Percentiles rank a stretch among this genome's conserved stretches.
These are phyloP conservation scores for Exserohilum turcica DNA, from an alignment of 2,329 filamentous ascomycete genomes.

Conservation along the genomic window DNA sequence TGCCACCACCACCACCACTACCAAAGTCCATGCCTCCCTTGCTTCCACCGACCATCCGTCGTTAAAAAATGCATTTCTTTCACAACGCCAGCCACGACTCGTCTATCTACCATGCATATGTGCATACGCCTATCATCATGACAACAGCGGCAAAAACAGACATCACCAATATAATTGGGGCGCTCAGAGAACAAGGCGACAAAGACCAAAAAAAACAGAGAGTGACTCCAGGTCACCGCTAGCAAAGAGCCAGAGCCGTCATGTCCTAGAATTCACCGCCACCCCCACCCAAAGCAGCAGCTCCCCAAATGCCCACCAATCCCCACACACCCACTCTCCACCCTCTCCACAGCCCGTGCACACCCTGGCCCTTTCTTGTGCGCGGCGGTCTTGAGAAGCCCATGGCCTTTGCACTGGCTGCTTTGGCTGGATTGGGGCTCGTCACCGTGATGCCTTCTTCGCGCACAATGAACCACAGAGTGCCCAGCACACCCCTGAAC, in stretches of 20 bases:
- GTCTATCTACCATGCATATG: slow-evolving; percentile 7
- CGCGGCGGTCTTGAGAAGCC: slow-evolving; percentile 47
- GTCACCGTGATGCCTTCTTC: slow-evolving; percentile 71
- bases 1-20: too few species aligned
- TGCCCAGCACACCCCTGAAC: slow-evolving; percentile 86
- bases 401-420: slow-evolving; percentile 32
- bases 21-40: too few species aligned
- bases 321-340: slow-evolving; percentile 83
- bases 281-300: slow-evolving; percentile 60
- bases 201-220: not conserved
- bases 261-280: slow-evolving; percentile 44
- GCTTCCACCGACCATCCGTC: not conserved
- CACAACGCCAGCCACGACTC: slow-evolving; percentile 3
- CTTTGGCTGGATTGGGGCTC: slow-evolving; percentile 26
- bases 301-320: slow-evolving; percentile 74
- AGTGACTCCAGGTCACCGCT: not conserved
- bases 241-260: not conserved
- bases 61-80: not conserved
- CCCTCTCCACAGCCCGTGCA: slow-evolving; percentile 71
- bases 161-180: not conserved
- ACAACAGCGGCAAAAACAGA: not conserved
- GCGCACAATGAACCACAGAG: slow-evolving; percentile 83
- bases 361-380: slow-evolving; percentile 67
- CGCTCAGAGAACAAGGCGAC: not conserved
- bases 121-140: not conserved